Evolutionary conservation across 768 basidiomycete species (phyloP).

Genomic region (Pleurotus sapidus): DNA sequence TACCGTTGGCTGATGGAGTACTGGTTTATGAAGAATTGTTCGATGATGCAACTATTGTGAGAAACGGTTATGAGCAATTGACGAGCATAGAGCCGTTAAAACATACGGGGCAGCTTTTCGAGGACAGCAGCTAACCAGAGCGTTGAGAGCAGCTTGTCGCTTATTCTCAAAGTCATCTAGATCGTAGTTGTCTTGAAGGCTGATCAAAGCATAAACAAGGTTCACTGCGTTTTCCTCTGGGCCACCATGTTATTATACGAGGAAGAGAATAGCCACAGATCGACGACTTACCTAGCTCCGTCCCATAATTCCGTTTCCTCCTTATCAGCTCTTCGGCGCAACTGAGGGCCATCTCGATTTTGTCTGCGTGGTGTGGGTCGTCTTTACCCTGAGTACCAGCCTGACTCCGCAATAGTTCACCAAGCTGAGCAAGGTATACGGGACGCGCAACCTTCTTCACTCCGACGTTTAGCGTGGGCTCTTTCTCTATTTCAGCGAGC

Average conservation of each 20-base stretch:
- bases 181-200: conserved; percentile 83
- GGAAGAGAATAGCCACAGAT: neutral
- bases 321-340: conserved; percentile 82
- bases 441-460: conserved; percentile 73
- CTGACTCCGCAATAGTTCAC: conserved; percentile 66
- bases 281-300: conserved; percentile 71
- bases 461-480: conserved; percentile 76
- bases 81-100: neutral
- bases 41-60: conserved; percentile 65
- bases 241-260: neutral
- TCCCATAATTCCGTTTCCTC: conserved; percentile 80
- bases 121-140: conserved; percentile 80
- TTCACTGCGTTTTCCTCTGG: conserved; percentile 90
- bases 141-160: conserved; percentile 73
- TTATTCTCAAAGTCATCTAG: conserved; percentile 73
- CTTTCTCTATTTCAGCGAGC: conserved; percentile 79
- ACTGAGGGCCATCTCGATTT: conserved; percentile 75
- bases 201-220: conserved; percentile 68
- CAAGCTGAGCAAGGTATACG: conserved; percentile 87
- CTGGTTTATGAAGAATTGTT: conserved; percentile 93
- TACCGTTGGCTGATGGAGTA: conserved; percentile 87
- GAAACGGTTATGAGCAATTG: neutral
- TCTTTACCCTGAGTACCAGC: conserved; percentile 48
- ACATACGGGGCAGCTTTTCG: conserved; percentile 76
- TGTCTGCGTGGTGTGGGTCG: conserved; percentile 67